phyloP scores from a whole-genome alignment of 331 rosid genomes.

The Prunus yedoensis region DNA sequence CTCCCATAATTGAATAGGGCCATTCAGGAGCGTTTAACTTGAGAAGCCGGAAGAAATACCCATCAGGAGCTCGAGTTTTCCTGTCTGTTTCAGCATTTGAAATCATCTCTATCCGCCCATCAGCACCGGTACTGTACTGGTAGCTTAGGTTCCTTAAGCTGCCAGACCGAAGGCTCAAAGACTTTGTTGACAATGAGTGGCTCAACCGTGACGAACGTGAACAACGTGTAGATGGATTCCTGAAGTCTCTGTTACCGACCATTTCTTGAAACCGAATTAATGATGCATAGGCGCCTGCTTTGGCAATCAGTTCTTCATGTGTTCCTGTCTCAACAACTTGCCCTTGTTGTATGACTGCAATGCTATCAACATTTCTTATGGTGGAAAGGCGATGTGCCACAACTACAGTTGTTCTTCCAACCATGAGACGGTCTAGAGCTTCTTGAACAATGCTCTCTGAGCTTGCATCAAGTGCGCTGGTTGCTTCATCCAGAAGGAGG shows the following conservation, averaged over 20 bases:
- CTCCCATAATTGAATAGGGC: conserved; percentile 99
- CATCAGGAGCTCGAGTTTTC: conserved; percentile 85
- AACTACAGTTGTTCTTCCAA: conserved; percentile 90
- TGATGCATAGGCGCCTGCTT: conserved; percentile 83
- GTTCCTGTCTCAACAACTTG: conserved; percentile 95
- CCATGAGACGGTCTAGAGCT: conserved; percentile 93
- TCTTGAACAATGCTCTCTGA: conserved; percentile 98
- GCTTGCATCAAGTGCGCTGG: conserved; percentile 95
- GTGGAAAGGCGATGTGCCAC: conserved; percentile 95
- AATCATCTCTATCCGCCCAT: conserved; percentile 96
- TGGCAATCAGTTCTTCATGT: conserved; percentile 86
- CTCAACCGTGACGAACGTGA: conserved; percentile 86
- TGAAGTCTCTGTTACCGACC: conserved; percentile 78
- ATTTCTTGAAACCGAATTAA: conserved; percentile 91
- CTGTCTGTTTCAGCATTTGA: conserved; percentile 91
- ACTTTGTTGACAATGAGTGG: conserved; percentile 88
- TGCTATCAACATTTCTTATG: conserved; percentile 84
- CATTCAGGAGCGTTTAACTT: conserved; percentile 94
- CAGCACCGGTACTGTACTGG: conserved; percentile 89
- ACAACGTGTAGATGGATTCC: conserved; percentile 85
- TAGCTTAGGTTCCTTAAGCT: conserved; percentile 92
- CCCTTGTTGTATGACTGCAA: conserved; percentile 97
- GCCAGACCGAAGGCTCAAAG: conserved; percentile 89
- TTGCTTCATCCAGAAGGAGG: conserved; percentile 96
- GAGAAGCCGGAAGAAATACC: conserved; percentile 76